Evolutionary conservation across 2,329 filamentous ascomycete genomes (phyloP).

Genomic region (Microdochium nivale): DNA sequence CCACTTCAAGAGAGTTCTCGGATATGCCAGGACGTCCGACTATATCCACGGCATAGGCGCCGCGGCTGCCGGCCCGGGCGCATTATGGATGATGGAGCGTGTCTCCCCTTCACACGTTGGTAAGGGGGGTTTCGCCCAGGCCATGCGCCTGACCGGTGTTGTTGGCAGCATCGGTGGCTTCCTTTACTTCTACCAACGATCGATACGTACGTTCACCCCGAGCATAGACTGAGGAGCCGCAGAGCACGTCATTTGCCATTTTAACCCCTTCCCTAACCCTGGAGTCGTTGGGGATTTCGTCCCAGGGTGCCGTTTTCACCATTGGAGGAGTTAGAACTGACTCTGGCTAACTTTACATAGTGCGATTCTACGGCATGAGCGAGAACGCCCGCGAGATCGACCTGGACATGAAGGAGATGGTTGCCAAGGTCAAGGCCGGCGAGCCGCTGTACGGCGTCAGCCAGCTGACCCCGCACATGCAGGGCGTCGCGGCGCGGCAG

Average conservation of each 20-base stretch:
- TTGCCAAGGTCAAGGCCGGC: slow-evolving; percentile 86
- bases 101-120: slow-evolving; percentile 79
- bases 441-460: slow-evolving; percentile 82
- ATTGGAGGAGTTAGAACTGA: no score
- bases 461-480: slow-evolving; percentile 74
- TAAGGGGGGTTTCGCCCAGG: slow-evolving; percentile 70
- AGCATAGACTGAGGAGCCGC: no score
- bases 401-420: slow-evolving; percentile 98
- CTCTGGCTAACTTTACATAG: slow-evolving; percentile 32
- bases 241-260: no score
- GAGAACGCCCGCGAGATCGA: slow-evolving; percentile 90
- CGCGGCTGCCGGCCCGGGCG: slow-evolving; percentile 62
- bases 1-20: slow-evolving; percentile 82
- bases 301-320: no score
- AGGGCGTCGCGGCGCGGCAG: slow-evolving; percentile 87
- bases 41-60: slow-evolving; percentile 63
- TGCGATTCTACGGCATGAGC: slow-evolving; percentile 89
- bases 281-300: no score
- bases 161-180: slow-evolving; percentile 73
- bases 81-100: slow-evolving; percentile 73
- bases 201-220: slow-evolving; percentile 56
- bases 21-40: slow-evolving; percentile 80
- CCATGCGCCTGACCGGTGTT: slow-evolving; percentile 69
- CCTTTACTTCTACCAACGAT: slow-evolving; percentile 77
- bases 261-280: no score